Base-by-base conservation (phyloP, 192 early-diverging fungal genomes). In the Chytriomyces sp. region DNA sequence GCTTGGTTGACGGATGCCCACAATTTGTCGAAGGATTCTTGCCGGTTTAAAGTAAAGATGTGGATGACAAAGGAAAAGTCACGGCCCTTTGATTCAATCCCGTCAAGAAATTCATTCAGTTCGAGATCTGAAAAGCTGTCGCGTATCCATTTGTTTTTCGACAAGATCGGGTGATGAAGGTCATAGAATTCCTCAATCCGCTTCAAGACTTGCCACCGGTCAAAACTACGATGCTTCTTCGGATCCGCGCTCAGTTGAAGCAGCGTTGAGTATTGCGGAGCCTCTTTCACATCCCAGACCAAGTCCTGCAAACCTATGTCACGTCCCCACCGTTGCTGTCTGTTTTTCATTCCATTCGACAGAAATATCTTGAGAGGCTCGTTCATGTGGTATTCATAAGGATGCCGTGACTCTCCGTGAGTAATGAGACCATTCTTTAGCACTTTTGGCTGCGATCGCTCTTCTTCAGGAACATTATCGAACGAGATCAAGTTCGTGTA, bases 381-480 rank as follows among this genome's bases (percentile, higher is more conserved):
- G 46, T 80, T 80, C 79, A 80, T 69, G 61, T 78, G 65, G 66
- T 80, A 80, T 72, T 75, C 79, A 69, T 80, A 80, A 1, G 79
- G 79, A 72, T 80, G 79, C 6, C 79, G 74, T 24, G 79, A 80
- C 48, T 80, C 79, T 16, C 47, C 62, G 46, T 77, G 79, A 7
- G 73, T 44, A 48, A 80, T 69, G 9, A 80, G 68, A 0, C 68
- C 73, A 48, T 69, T 68, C 23, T 67, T 76, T 3, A 44, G 43
- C 2, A 77, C 64, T 62, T 61, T 61, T 23, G 73, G 50, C 18
- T 75, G 74, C 11, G 24, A 50, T 8, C 79, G 74, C 24, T 77
- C 62, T 43, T 77, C 67, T 43, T 69, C 67, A 10, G 74, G 67
- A 23, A 71, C 48, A 68, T 75, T 80, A 60, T 80, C 79, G 35